A percentile compares a stretch with the other conserved stretches of the same genome.
These are phyloP conservation scores for Exophiala xenobiotica DNA, from an alignment of 2,329 filamentous ascomycete species.

Conservation along the genomic window DNA sequence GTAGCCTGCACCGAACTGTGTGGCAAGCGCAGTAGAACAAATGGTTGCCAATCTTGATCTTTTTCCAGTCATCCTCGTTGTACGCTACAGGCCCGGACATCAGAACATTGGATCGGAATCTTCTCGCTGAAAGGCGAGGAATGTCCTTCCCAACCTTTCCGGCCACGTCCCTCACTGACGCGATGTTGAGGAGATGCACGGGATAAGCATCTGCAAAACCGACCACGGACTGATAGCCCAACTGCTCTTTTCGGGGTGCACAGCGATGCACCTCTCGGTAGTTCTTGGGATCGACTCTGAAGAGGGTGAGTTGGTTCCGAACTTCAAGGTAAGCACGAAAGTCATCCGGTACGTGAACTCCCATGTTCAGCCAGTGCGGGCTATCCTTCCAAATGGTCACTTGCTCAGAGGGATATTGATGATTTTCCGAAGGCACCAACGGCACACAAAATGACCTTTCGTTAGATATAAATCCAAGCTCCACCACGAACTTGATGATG, in stretches of 20 bases:
- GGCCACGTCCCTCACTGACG: conserved; percentile 54
- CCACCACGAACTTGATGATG: conserved; percentile 19
- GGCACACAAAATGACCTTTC: conserved; percentile 54
- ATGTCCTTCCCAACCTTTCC: conserved; percentile 40
- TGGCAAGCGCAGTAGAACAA: conserved; percentile 27
- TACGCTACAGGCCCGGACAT: conserved; percentile 54
- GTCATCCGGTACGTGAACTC: conserved; percentile 46
- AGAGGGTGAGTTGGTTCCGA: conserved; percentile 52
- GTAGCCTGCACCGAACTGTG: conserved; percentile 57
- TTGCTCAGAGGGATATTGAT: conserved; percentile 46
- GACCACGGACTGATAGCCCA: conserved; percentile 55
- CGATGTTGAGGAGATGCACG: conserved; percentile 55
- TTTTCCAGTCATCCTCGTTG: conserved; percentile 58
- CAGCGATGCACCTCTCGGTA: conserved; percentile 54
- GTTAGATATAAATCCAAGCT: conserved; percentile 32
- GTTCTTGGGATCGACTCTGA: conserved; percentile 49
- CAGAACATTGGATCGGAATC: conserved; percentile 60
- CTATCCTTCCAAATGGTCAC: conserved; percentile 58
- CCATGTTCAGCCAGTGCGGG: conserved; percentile 44
- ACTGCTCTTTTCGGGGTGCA: conserved; percentile 51
- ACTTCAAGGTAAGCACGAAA: conserved; percentile 52
- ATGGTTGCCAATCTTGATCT: conserved; percentile 44
- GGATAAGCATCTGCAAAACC: conserved; percentile 62
- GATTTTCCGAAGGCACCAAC: conserved; percentile 48
- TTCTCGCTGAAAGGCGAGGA: conserved; percentile 49